Percentiles rank a stretch among this genome's conserved stretches.
These are phyloP conservation scores for Neofusicoccum parvum DNA, from an alignment of 2,329 filamentous ascomycete species.

Conservation along the genomic window DNA sequence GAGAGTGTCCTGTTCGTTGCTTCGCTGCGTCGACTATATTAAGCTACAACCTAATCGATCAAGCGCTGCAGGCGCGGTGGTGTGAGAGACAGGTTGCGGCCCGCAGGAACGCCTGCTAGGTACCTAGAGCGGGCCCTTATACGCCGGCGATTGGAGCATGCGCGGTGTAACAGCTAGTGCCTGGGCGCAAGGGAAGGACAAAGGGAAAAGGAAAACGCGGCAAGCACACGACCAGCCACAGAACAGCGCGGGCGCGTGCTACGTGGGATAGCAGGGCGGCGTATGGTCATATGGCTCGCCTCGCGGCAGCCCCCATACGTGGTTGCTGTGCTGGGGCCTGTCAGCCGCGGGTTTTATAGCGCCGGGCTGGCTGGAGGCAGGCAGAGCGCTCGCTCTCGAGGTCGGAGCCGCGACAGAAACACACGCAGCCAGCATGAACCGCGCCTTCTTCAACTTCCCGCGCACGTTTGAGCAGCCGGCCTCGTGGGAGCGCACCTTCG, in stretches of 20 bases:
- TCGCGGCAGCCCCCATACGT: not conserved
- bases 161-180: not conserved
- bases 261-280: not conserved
- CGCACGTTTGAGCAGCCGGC: conserved; percentile 12
- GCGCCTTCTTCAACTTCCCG: conserved; percentile 11
- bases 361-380: not conserved
- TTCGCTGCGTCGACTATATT: not conserved
- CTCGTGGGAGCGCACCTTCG: not conserved
- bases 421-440: conserved; percentile 2
- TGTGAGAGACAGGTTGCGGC: not conserved
- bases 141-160: not conserved
- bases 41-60: not conserved
- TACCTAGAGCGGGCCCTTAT: not conserved
- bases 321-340: not conserved
- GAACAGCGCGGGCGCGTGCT: conserved; percentile 1
- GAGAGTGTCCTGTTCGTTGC: not conserved
- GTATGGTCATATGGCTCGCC: conserved; percentile 12
- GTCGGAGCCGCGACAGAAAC: no score
- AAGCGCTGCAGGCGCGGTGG: conserved; percentile 8
- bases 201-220: not conserved
- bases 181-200: not conserved
- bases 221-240: conserved; percentile 4
- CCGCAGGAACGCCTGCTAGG: not conserved
- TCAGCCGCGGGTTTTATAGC: conserved; percentile 1
- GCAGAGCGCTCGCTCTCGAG: not conserved